Base-by-base conservation (phyloP, 2,329 filamentous ascomycete species). In the Fusarium pseudonygamai region DNA sequence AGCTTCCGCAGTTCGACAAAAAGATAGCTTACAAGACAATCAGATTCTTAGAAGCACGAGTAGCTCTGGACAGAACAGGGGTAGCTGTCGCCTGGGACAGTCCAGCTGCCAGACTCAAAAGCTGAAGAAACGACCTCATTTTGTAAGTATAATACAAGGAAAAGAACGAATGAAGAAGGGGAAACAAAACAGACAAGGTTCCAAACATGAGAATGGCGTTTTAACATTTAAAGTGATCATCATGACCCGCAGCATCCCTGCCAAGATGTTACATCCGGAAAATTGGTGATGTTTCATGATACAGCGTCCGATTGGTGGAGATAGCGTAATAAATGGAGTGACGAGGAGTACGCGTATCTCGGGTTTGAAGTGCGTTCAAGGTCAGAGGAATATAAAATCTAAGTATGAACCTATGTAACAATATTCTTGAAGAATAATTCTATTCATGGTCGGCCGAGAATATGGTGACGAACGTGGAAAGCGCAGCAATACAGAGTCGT, bases 101-200 rank as follows among this genome's bases (percentile, higher is more conserved):
- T 28, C 62, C 66, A 57, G 56, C 66, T 61, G 62, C 24, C 49
- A 69, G 16, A 36, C 22, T 20, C 20, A 66, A 15, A 34, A 46
- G 26, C 10, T 47, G 52, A 2, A 42, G 11, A 28, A 50, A 60
- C 13, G 18, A 40, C 37, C 45, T 45, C 64, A 67, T 67, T 6
- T 15, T 28, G 8, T 16, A 26, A 13, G 9, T 24, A 36, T 16
- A 34, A 45, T 9, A 47, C 18, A 42, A 26, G 0, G 28, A 32
- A 39, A 32, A 18, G 28, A 40, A 60, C 10, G n/a, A 15, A 34
- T 22, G 20, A 15, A 26, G 28, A 8, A 6, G 8, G 22, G 8
- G 13, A 49, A 50, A 26, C 20, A 22, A 34, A 36, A 16, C 7
- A 12, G 0, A 7, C 1, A 36, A 14, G 8, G 26, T 14, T 15